A percentile compares a stretch with the other conserved stretches of the same genome.
These are phyloP conservation scores for Ustilago vetiveriae DNA, from an alignment of 1,284 basidiomycete genomes.

Conservation along the genomic window DNA sequence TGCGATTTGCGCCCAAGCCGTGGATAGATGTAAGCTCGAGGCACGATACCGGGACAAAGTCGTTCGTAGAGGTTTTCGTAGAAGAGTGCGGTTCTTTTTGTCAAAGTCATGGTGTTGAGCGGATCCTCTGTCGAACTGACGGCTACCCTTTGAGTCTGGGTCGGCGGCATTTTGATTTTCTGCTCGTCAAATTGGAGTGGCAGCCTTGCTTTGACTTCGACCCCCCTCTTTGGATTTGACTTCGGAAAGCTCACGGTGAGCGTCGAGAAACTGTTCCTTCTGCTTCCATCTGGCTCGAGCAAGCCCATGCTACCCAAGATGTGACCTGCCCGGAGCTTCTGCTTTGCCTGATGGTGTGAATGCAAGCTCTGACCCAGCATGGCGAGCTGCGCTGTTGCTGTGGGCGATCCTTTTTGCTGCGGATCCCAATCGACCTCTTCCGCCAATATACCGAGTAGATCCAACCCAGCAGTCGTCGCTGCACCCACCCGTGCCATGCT, in stretches of 20 bases:
- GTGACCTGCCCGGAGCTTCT: slow-evolving; percentile 37
- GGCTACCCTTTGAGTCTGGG: background rate
- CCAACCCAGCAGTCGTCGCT: slow-evolving; percentile 29
- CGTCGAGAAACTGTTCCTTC: slow-evolving; percentile 13
- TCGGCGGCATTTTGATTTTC: background rate
- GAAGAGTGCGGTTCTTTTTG: slow-evolving; percentile 53
- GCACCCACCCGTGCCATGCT: slow-evolving; percentile 4
- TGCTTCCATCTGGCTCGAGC: slow-evolving; percentile 11
- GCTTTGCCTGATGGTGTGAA: slow-evolving; percentile 23
- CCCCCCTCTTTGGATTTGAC: background rate
- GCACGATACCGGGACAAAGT: slow-evolving; percentile 50
- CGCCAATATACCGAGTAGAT: slow-evolving; percentile 29
- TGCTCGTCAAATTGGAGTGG: background rate
- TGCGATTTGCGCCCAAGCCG: slow-evolving; percentile 45
- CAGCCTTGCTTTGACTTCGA: background rate
- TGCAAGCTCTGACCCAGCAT: slow-evolving; percentile 21
- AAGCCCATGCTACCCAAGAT: slow-evolving; percentile 34
- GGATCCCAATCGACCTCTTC: slow-evolving; percentile 45
- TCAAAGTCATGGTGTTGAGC: slow-evolving; percentile 51
- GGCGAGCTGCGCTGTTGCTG: slow-evolving; percentile 8
- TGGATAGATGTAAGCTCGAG: slow-evolving; percentile 47
- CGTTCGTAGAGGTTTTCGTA: slow-evolving; percentile 58
- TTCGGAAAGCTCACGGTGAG: background rate
- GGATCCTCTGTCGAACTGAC: slow-evolving; percentile 9
- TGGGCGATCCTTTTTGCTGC: slow-evolving; percentile 20